Conservation (phyloP, 371 early-diverging fungal species). For the Mortierella sp. region DNA sequence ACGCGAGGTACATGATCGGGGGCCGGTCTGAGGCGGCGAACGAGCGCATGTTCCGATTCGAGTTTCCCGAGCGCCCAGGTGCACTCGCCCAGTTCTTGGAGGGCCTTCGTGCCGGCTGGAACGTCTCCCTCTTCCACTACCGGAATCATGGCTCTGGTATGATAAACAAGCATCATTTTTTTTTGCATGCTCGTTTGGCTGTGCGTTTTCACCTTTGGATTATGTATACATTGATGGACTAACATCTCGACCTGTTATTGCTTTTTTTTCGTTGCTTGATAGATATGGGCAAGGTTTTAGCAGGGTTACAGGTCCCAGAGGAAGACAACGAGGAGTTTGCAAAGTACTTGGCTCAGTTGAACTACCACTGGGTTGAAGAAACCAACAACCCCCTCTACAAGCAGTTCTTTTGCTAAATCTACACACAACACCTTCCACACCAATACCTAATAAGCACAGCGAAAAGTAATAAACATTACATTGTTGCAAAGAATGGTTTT, state of each 20-base stretch:
- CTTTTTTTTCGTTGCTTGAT: conserved; percentile 15
- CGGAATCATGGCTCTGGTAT: conserved; percentile 93
- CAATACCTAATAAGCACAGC: neutral
- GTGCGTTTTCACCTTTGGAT: neutral
- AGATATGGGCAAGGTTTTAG: conserved; percentile 94
- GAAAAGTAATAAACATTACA: neutral
- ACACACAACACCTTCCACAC: neutral
- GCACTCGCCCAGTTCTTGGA: conserved; percentile 88
- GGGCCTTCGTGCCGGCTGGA: conserved; percentile 83
- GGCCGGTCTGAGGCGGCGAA: conserved; percentile 82
- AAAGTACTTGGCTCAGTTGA: conserved; percentile 76
- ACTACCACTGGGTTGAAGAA: conserved; percentile 91
- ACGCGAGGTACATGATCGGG: conserved; percentile 93
- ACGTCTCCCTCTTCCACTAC: conserved; percentile 97
- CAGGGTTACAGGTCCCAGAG: conserved; percentile 93
- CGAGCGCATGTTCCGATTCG: conserved; percentile 93
- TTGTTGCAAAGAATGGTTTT: neutral
- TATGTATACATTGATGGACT: neutral
- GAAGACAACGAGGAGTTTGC: conserved; percentile 71
- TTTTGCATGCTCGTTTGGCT: neutral
- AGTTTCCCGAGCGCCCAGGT: conserved; percentile 97
- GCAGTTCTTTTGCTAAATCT: conserved; percentile 73
- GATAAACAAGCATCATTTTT: no score
- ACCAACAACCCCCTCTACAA: conserved; percentile 89
- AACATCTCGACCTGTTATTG: neutral